Evolutionary conservation across 805 yeast species (phyloP), one percentile per base, ranked within the genome.

Genomic region (Yamadazyma paraphyllophila): DNA sequence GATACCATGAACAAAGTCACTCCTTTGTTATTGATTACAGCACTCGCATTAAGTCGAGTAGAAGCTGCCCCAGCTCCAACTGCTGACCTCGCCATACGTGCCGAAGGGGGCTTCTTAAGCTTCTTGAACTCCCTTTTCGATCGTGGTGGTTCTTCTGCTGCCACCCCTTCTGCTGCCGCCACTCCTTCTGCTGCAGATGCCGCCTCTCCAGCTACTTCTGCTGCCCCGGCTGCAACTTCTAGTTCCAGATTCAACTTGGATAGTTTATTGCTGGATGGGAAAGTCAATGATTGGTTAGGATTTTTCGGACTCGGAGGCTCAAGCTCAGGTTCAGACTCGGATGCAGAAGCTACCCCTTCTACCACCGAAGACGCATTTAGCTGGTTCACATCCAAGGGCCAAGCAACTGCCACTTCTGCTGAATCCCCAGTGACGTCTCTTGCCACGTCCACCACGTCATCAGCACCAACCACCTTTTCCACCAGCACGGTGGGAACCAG

Each of bases 51-150:
- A 31, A 29, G 9, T 16, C 27, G 32, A 9, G 40, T 33, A 6
- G 36, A 46, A 15, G 57, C 47, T 17, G 53, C 52, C n/a, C 53
- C 52, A 17, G 52, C 52, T 14, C 52, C 53, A 49, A 10, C 15
- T 12, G 40, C 24, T 20, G 40, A 41, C 46, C 11, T 25, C 37
- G 20, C 29, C 33, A 13, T 39, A 33, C 36, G 49, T 43, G 26
- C 40, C 7, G 49, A 40, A 30, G 53, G 49, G 1, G 36, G 43
- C 15, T 25, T 45, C 27, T 31, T 44, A 17, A 34, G 33, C 36
- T 42, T 45, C 35, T 31, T 45, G 25, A 34, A 26, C 5, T 31
- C 35, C 10, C 44, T 45, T 30, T 36, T 39, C n/a, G 40, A 30
- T 10, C 38, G 41, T 32, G 42, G 32, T 7, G 43, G 42, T 14